Base-by-base conservation (phyloP, 208 protist species). In the Novymonas esmeraldas region DNA sequence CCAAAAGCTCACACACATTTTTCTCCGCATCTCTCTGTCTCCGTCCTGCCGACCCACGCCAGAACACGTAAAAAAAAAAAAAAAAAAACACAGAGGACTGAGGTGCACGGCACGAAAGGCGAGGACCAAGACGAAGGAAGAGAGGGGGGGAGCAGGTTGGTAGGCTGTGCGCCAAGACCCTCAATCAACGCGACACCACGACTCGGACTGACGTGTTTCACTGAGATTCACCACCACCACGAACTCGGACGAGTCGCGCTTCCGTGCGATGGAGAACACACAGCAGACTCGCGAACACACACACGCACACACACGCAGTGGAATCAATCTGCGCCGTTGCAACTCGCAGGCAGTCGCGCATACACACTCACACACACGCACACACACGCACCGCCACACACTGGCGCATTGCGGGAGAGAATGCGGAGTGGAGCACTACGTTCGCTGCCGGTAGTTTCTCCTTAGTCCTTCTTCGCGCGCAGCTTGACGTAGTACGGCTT, bases 401-500 rank as follows among this genome's bases (percentile, higher is more conserved):
- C 26, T 18, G 20, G n/a, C n/a, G n/a, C n/a, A n/a, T n/a, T n/a
- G n/a, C n/a, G n/a, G n/a, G n/a, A n/a, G n/a, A n/a, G n/a, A n/a
- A n/a, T n/a, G n/a, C n/a, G n/a, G n/a, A n/a, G n/a, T n/a, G n/a
- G n/a, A n/a, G n/a, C n/a, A n/a, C n/a, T n/a, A n/a, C n/a, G n/a
- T n/a, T n/a, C n/a, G n/a, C n/a, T n/a, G n/a, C n/a, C n/a, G n/a
- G 18, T n/a, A 11, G 13, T 49, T 46, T 45, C 20, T 33, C 65
- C 73, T 64, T 71, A 64, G 6, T 49, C 57, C 65, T 71, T 76
- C 51, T 71, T 69, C 29, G 69, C 78, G 70, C 87, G 84, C 59
- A 55, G 69, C 29, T 74, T 54, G 69, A 89, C 74, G 67, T 93
- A 95, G 76, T 89, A 86, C 51, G 86, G 84, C 74, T 91, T 91